A percentile compares a stretch with the other conserved stretches of the same genome.
phyloP scores from a whole-genome alignment of 129 eudicot genomes.

The Tagetes patula region DNA sequence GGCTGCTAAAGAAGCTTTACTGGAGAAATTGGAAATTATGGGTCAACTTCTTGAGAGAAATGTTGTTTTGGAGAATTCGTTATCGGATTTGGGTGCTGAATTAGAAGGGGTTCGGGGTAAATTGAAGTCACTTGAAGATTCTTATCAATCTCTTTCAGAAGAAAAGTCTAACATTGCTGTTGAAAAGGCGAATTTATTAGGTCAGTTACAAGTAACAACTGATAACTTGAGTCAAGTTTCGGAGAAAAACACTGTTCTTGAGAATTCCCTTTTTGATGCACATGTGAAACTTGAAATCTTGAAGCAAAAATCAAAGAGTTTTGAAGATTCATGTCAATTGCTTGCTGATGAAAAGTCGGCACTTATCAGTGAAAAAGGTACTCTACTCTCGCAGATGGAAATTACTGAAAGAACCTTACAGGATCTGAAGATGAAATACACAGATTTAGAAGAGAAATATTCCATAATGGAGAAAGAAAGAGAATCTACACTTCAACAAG shows the following conservation, averaged over 20 bases:
- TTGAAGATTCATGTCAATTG: constrained; percentile 74
- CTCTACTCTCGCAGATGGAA: constrained; percentile 51
- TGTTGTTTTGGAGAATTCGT: constrained; percentile 68
- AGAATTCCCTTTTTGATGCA: constrained; percentile 65
- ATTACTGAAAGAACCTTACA: constrained; percentile 46
- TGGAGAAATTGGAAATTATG: constrained; percentile 57
- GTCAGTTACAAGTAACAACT: constrained; percentile 57
- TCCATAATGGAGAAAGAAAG: constrained; percentile 61
- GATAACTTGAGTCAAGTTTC: constrained; percentile 65
- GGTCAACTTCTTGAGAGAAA: constrained; percentile 78
- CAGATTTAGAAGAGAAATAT: constrained; percentile 57
- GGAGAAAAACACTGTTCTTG: constrained; percentile 63
- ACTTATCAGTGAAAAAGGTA: constrained; percentile 60
- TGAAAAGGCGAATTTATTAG: constrained; percentile 59
- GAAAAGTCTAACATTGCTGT: constrained; percentile 68
- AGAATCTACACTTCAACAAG: constrained; percentile 47
- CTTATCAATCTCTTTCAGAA: constrained; percentile 50
- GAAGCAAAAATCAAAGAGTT: constrained; percentile 55
- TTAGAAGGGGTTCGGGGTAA: constrained; percentile 61
- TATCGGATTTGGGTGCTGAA: constrained; percentile 71
- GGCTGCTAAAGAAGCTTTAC: constrained; percentile 55
- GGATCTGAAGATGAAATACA: constrained; percentile 49
- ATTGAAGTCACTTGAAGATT: constrained; percentile 62
- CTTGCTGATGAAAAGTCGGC: constrained; percentile 65
- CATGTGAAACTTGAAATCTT: constrained; percentile 70